Conservation (phyloP, 495 filamentous ascomycete genomes). For the Xylaria castorea region DNA sequence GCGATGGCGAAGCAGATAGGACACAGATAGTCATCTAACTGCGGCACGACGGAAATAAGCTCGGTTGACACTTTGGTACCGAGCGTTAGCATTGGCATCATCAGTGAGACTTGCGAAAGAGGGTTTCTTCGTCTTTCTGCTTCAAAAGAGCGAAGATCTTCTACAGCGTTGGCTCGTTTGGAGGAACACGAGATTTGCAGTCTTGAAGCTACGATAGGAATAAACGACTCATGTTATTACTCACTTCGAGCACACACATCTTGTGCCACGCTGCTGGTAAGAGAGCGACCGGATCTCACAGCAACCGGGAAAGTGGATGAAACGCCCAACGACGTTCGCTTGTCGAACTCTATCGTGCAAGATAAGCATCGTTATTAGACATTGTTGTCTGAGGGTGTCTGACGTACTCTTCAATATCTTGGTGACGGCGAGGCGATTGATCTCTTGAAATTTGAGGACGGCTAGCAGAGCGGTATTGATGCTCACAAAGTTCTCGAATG, state of each 20-base stretch:
- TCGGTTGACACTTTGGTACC: conserved; percentile 60
- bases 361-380: conserved; percentile 24
- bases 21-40: conserved; percentile 74
- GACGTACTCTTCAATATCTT: conserved; percentile 80
- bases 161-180: neutral
- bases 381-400: neutral
- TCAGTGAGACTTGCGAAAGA: neutral
- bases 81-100: conserved; percentile 6
- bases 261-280: conserved; percentile 65
- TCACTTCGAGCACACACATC: conserved; percentile 62
- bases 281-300: conserved; percentile 56
- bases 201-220: neutral
- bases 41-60: conserved; percentile 70
- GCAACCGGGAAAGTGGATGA: conserved; percentile 58
- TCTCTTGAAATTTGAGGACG: conserved; percentile 74
- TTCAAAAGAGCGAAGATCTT: neutral
- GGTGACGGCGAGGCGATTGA: conserved; percentile 70
- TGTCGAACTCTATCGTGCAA: conserved; percentile 72
- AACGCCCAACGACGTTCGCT: conserved; percentile 72
- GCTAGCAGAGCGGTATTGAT: conserved; percentile 70
- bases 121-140: too few species aligned
- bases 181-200: neutral
- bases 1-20: conserved; percentile 73
- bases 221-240: neutral
- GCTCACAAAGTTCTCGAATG: conserved; percentile 66